These are phyloP conservation scores for Dalbergia cultrata DNA, from an alignment of 306 rosid species.

Conservation along the genomic window DNA sequence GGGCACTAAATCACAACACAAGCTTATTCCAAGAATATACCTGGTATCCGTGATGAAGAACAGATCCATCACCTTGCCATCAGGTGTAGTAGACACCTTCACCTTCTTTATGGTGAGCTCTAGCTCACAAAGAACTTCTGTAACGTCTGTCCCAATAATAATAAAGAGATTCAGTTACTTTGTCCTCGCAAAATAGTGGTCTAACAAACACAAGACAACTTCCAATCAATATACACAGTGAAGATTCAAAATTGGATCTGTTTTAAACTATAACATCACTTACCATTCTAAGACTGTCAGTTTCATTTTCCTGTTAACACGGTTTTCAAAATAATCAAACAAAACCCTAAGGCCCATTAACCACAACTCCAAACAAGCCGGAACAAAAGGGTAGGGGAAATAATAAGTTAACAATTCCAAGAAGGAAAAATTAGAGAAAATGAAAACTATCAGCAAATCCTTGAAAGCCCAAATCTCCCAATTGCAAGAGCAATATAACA, in stretches of 20 bases:
- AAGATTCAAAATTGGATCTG: neutral
- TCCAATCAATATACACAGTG: neutral
- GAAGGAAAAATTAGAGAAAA: neutral
- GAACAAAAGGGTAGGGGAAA: neutral
- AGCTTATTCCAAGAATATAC: slow-evolving; percentile 42
- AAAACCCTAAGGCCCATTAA: neutral
- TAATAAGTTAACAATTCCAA: too few relatives aligned
- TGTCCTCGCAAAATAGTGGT: neutral
- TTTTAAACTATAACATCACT: neutral
- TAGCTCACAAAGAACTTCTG: slow-evolving; percentile 82
- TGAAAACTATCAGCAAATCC: neutral
- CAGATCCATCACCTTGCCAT: slow-evolving; percentile 89
- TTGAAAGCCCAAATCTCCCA: slow-evolving; percentile 20
- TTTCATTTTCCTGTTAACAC: neutral
- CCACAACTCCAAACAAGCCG: neutral
- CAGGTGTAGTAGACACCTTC: slow-evolving; percentile 97
- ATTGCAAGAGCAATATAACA: slow-evolving; percentile 4
- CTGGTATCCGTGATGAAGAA: slow-evolving; percentile 93
- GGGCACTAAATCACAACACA: slow-evolving; percentile 10
- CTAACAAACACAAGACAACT: slow-evolving; percentile 5
- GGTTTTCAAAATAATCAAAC: slow-evolving; percentile 16
- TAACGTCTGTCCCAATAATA: slow-evolving; percentile 72
- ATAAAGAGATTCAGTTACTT: slow-evolving; percentile 30
- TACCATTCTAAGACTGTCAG: neutral
- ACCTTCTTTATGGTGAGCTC: slow-evolving; percentile 91